A percentile compares a stretch with the other conserved stretches of the same genome.
Conservation (phyloP, 1,139 yeast genomes). For the Geotrichum australiense region DNA sequence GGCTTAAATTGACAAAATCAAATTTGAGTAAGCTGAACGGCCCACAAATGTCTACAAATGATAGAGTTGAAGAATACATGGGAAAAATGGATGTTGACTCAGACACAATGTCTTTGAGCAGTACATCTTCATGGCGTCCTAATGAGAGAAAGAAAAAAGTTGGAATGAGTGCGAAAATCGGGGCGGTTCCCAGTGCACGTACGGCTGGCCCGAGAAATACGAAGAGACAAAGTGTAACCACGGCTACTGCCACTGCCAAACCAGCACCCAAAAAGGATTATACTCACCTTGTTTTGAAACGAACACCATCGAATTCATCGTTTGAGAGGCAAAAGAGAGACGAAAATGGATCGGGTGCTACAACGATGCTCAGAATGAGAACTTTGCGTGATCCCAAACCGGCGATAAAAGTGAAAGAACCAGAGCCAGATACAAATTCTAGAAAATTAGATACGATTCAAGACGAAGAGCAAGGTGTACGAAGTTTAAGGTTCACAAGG, state of each 20-base stretch:
- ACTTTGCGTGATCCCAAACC: slow-evolving; percentile 21
- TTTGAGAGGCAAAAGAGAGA: slow-evolving; percentile 18
- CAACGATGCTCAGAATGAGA: slow-evolving; percentile 20
- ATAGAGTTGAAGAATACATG: too few species aligned
- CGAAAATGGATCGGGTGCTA: background rate
- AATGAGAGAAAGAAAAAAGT: background rate
- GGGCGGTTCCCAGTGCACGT: background rate
- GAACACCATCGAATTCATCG: slow-evolving; percentile 21
- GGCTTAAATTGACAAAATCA: slow-evolving; percentile 25
- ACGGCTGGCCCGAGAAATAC: background rate
- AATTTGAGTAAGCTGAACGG: too few species aligned
- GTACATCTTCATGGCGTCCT: slow-evolving; percentile 4
- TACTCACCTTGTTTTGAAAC: slow-evolving; percentile 11
- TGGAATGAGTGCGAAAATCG: background rate
- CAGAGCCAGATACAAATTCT: slow-evolving; percentile 8
- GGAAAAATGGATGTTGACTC: background rate
- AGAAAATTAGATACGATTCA: too few species aligned
- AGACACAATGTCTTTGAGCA: background rate
- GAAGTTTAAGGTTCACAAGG: too few species aligned
- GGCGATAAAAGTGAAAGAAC: slow-evolving; percentile 5
- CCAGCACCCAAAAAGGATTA: slow-evolving; percentile 7
- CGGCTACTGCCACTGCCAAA: background rate
- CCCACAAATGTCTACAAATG: too few species aligned
- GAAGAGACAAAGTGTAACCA: background rate
- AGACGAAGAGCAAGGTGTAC: too few species aligned